Conservation (phyloP, 208 protist genomes). For the Trypanosoma congolense region DNA sequence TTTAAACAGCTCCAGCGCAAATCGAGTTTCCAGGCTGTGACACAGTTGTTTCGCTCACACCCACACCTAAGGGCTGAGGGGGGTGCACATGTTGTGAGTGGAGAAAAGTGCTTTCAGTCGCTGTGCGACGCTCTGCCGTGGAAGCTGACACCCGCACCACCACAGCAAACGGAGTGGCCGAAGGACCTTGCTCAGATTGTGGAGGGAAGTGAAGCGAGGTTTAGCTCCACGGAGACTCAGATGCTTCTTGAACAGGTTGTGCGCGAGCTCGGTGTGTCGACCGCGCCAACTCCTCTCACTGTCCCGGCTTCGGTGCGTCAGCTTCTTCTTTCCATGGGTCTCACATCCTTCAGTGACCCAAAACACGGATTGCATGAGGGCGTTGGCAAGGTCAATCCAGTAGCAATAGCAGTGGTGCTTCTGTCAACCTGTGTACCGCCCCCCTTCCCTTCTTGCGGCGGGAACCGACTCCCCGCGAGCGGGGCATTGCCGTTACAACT, state of each 20-base stretch:
- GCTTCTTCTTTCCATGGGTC: slow-evolving; percentile 21
- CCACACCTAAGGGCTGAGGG: slow-evolving; percentile 22
- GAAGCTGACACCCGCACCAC: background rate
- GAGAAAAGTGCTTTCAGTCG: slow-evolving; percentile 6
- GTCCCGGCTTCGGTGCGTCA: slow-evolving; percentile 13
- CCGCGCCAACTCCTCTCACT: slow-evolving; percentile 4
- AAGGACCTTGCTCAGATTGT: background rate
- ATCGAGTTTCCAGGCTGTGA: slow-evolving; percentile 24
- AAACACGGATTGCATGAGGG: background rate
- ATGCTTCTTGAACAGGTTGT: slow-evolving; percentile 13
- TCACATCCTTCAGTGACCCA: slow-evolving; percentile 1
- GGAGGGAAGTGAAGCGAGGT: background rate
- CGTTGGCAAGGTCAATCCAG: slow-evolving; percentile 14
- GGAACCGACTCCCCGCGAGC: background rate
- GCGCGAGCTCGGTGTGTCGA: background rate
- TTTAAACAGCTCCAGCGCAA: slow-evolving; percentile 29
- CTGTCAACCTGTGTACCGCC: slow-evolving; percentile 38
- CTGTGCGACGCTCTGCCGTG: slow-evolving; percentile 4
- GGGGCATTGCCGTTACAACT: slow-evolving; percentile 56
- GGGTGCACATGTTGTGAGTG: background rate
- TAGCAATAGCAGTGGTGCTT: slow-evolving; percentile 23
- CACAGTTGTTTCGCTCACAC: slow-evolving; percentile 20
- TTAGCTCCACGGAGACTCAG: slow-evolving; percentile 16
- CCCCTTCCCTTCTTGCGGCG: background rate
- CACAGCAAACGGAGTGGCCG: background rate